phyloP scores from a whole-genome alignment of 805 yeast genomes.

The Clavispora fructus region DNA sequence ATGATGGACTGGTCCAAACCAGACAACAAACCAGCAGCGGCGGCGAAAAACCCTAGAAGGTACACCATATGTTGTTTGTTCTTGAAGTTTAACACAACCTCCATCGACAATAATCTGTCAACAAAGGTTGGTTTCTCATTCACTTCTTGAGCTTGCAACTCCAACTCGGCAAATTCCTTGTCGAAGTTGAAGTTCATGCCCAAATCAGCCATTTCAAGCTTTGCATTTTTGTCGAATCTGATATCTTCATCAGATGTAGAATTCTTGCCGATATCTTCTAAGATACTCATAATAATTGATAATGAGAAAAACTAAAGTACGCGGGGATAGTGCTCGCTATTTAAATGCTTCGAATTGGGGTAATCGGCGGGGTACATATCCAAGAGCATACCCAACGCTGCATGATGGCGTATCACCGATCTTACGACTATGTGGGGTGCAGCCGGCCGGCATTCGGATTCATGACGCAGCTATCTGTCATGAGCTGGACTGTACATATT shows the following conservation, averaged over 20 bases:
- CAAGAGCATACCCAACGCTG: neutral
- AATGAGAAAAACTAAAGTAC: neutral
- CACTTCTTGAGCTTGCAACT: constrained; percentile 24
- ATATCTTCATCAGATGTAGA: constrained; percentile 8
- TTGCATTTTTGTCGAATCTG: constrained; percentile 15
- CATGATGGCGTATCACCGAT: neutral
- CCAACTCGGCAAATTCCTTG: constrained; percentile 30
- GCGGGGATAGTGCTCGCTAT: neutral
- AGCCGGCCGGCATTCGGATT: neutral
- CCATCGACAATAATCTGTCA: constrained; percentile 33
- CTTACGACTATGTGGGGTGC: neutral
- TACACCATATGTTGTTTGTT: constrained; percentile 38
- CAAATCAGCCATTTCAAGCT: constrained; percentile 22
- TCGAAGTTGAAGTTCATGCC: constrained; percentile 32
- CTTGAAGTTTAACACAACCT: constrained; percentile 37
- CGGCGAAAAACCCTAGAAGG: constrained; percentile 52
- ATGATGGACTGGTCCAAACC: constrained; percentile 67
- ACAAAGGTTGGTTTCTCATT: constrained; percentile 27
- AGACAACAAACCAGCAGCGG: constrained; percentile 59
- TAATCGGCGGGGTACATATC: neutral
- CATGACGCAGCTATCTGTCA: neutral
- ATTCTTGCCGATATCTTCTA: constrained; percentile 15
- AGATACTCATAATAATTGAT: constrained; percentile 10
- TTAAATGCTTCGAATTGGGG: neutral
- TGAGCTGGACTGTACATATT: neutral